phyloP scores from a whole-genome alignment of 225 moss, liverwort and hornwort species.

The Ulota crispa region DNA sequence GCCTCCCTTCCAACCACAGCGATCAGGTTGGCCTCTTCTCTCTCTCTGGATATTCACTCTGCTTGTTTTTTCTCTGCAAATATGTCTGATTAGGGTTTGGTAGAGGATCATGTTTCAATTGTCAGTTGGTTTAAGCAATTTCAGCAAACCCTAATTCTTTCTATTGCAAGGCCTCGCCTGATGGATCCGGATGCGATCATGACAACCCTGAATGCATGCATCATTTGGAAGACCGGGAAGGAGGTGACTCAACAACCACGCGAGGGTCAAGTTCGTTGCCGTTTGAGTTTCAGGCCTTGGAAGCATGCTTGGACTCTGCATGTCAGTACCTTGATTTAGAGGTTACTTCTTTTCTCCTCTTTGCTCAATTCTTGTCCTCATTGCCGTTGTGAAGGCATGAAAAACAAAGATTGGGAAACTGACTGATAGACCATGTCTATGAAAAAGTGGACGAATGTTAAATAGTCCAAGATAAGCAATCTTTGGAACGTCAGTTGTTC shows the following conservation, averaged over 20 bases:
- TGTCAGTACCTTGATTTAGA: constrained; percentile 44
- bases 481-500: background rate
- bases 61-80: background rate
- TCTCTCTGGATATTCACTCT: background rate
- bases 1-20: constrained; percentile 36
- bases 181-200: constrained; percentile 14
- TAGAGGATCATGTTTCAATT: background rate
- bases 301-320: constrained; percentile 51
- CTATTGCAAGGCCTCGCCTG: constrained; percentile 24
- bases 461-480: background rate
- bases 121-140: background rate
- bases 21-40: constrained; percentile 8
- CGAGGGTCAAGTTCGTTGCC: constrained; percentile 34
- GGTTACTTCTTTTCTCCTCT: constrained; percentile 24
- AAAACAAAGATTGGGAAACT: background rate
- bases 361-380: background rate
- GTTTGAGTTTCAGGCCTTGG: constrained; percentile 62
- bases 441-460: background rate
- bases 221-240: constrained; percentile 12
- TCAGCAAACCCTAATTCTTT: constrained; percentile 15
- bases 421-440: background rate
- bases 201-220: background rate
- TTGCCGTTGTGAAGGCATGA: background rate
- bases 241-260: background rate
- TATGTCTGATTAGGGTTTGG: background rate